Percentiles rank a stretch among this genome's conserved stretches.
These are phyloP conservation scores for Ceratocystis eucalypticola DNA, from an alignment of 2,329 filamentous ascomycete genomes.

Conservation along the genomic window DNA sequence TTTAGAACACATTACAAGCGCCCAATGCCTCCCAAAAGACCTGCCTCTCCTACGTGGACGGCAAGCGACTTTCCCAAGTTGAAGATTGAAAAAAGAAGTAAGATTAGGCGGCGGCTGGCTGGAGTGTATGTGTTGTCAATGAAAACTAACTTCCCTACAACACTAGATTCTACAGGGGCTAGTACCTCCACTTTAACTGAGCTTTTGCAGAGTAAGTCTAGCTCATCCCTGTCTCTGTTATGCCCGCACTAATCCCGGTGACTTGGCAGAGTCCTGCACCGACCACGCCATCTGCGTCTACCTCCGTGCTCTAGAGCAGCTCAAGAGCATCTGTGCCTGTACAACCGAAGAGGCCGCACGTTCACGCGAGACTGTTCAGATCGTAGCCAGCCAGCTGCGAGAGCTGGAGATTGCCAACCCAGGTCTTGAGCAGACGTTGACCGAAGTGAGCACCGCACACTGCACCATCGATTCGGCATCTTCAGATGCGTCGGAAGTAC, in stretches of 20 bases:
- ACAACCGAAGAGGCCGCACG: slow-evolving; percentile 9
- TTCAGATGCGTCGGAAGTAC: not conserved
- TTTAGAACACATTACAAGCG: slow-evolving; percentile 15
- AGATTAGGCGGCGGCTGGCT: not conserved
- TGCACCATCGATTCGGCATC: not conserved
- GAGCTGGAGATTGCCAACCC: slow-evolving; percentile 15
- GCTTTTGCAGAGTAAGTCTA: slow-evolving; percentile 14
- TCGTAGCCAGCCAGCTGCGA: slow-evolving; percentile 13
- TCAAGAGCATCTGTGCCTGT: slow-evolving; percentile 9
- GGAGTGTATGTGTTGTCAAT: not conserved
- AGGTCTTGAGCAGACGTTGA: slow-evolving; percentile 9
- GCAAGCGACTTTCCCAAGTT: slow-evolving; percentile 6
- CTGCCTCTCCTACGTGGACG: not conserved
- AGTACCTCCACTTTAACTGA: slow-evolving; percentile 8
- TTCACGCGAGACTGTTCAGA: slow-evolving; percentile 9
- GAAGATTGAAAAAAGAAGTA: not conserved
- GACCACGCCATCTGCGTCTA: slow-evolving; percentile 26
- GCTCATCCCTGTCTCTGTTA: not conserved
- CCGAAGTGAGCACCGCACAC: slow-evolving; percentile 2
- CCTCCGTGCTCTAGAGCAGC: slow-evolving; percentile 27
- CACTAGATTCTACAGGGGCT: not conserved
- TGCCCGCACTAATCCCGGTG: not conserved
- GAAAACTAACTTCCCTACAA: not conserved
- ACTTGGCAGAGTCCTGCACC: slow-evolving; percentile 11
- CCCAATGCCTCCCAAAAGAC: not conserved